Base-by-base conservation (phyloP, 2,329 filamentous ascomycete species). In the Sarocladium oryzae region DNA sequence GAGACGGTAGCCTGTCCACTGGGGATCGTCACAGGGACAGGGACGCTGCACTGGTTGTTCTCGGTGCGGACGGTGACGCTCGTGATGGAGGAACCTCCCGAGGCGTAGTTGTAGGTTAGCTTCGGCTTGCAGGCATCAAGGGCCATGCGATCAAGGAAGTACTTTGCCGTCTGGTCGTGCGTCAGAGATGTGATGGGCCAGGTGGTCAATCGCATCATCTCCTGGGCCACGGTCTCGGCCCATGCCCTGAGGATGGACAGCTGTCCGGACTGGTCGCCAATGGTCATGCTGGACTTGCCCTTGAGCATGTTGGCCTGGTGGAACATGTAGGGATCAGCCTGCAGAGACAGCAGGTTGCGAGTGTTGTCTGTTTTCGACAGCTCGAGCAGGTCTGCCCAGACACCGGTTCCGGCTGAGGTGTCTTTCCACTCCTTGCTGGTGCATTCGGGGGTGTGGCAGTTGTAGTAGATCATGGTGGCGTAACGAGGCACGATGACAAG, bases 401-500 rank as follows among this genome's bases (percentile, higher is more conserved):
- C 69, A 4, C 80, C 79, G 21, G 40, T 18, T 38, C 78, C 78
- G 21, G 61, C 72, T 3, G 78, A 79, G 2, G 79, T 84, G 51
- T 77, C 69, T 48, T 79, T 79, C 81, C 81, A 84, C 61, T 84
- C 80, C 46, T 74, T 65, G 16, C 75, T 60, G 0, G 79, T 83
- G 60, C 81, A 84, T 20, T 64, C 68, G 2, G 77, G 69, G 15
- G 72, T 72, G 59, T 81, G 75, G 62, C 81, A 84, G 66, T 84
- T 82, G 70, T 80, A 84, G 67, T 83, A 84, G 54, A 84, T 83
- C 37, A 77, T 74, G 2, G 78, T 79, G 1, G 80, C 76, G 75
- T 75, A 84, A 41, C 81, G 77, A 4, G 78, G 79, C 59, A 80
- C 76, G 48, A 84, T 71, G 53, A 72, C 72, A 36, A 82, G 68